Evolutionary conservation across 176 grass and related monocot species (phyloP), one percentile per base, ranked within the genome.

Genomic region (Melocanna baccifera): DNA sequence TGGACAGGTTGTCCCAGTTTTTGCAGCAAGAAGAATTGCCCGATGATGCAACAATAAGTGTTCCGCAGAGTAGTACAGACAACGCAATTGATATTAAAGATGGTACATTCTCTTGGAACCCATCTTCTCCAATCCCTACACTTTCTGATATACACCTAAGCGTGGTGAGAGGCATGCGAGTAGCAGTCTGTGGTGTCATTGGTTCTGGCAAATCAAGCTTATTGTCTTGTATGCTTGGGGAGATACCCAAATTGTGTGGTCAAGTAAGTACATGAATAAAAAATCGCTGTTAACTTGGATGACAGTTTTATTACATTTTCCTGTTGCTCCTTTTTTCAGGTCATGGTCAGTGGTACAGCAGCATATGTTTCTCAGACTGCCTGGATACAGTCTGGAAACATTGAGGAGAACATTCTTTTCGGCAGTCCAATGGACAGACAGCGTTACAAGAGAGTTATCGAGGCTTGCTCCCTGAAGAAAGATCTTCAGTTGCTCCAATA

Each of bases 331-430:
- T 80, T 72, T 80, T 84, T 97, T 32, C 83, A 99, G 96, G 96
- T 99, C 62, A 95, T 77, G 59, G 58, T 96, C 84, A 93, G 93
- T 75, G 96, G 96, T 59, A 92, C 93, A 76, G 78, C 86, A 67
- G 96, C 96, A 23, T 98, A 98, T 86, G 96, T 98, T 37, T 67
- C 96, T 45, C 96, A 98, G 88, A 92, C 89, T 81, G 96, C 96
- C 43, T 98, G 96, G 96, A 95, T 98, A 85, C 96, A 95, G 46
- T 98, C 96, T 67, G 96, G 96, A 78, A 98, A 98, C 78, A 95
- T 98, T 30, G 91, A 98, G 86, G 90, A 94, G 22, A 98, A 98
- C n/a, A 90, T 98, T 88, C 91, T 98, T 76, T 98, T 98, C 46
- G 96, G 96, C 41, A 91, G 77, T 73, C 87, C 91, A 58, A 93